A percentile compares a stretch with the other conserved stretches of the same genome.
Evolutionary conservation across 192 early-diverging fungal genomes (phyloP).

Genomic region (Backusella australiensis): DNA sequence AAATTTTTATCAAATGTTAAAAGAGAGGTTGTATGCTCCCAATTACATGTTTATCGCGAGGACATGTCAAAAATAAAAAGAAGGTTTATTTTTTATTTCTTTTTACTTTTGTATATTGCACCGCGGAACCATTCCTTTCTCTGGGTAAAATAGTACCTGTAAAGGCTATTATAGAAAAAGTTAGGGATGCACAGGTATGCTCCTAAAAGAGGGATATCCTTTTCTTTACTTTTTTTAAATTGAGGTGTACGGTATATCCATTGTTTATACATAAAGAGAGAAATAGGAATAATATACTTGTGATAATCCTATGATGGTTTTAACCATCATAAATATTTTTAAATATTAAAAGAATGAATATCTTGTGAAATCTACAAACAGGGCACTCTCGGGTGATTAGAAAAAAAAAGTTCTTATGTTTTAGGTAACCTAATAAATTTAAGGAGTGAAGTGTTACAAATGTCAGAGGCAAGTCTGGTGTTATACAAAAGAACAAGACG

Average conservation of each 20-base stretch:
- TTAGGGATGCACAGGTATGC: not conserved
- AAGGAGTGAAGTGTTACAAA: not conserved
- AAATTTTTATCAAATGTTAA: not conserved
- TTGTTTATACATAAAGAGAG: not conserved
- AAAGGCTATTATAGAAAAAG: not conserved
- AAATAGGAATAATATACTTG: not conserved
- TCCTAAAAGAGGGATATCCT: not conserved
- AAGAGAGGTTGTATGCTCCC: not conserved
- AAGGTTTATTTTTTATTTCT: not conserved
- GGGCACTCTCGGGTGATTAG: not conserved
- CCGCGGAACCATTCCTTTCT: not conserved
- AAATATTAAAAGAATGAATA: not conserved
- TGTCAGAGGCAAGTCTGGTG: not conserved
- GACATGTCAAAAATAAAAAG: not conserved
- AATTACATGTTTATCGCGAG: not conserved
- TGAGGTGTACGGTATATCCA: not conserved
- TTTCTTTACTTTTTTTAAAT: not conserved
- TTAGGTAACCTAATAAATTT: not conserved
- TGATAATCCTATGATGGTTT: not conserved
- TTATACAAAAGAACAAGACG: not conserved
- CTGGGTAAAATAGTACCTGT: not conserved
- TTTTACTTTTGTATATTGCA: not conserved
- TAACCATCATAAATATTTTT: not conserved
- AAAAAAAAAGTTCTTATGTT: not conserved
- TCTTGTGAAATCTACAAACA: not conserved